Conservation (phyloP, 2,329 filamentous ascomycete species). For the Verticillium zaregamsianum region DNA sequence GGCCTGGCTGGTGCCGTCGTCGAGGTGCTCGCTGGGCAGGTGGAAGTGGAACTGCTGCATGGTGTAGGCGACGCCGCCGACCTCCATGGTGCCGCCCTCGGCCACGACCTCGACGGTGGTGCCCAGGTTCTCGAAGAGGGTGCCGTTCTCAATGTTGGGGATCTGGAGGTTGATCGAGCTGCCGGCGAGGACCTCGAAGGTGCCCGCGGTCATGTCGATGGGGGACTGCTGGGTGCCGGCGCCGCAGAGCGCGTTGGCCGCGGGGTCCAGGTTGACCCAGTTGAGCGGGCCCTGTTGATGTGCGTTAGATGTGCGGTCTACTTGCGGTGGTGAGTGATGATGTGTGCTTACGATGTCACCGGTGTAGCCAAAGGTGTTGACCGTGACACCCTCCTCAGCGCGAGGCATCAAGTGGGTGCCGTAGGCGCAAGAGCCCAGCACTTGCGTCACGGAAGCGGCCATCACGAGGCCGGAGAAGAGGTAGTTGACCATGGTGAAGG, state of each 20-base stretch:
- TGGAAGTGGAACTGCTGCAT: slow-evolving; percentile 48
- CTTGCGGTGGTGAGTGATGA: not conserved
- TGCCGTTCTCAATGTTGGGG: slow-evolving; percentile 34
- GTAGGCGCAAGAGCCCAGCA: slow-evolving; percentile 32
- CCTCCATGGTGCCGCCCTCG: slow-evolving; percentile 25
- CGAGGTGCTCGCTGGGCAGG: slow-evolving; percentile 43
- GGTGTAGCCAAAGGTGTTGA: slow-evolving; percentile 33
- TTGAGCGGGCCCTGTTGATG: slow-evolving; percentile 33
- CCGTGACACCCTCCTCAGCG: slow-evolving; percentile 24
- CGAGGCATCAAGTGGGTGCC: slow-evolving; percentile 31
- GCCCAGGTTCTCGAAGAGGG: slow-evolving; percentile 53
- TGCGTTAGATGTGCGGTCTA: not conserved
- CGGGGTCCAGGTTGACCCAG: slow-evolving; percentile 36
- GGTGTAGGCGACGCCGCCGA: slow-evolving; percentile 29
- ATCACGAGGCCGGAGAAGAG: slow-evolving; percentile 8
- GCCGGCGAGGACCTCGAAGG: slow-evolving; percentile 13
- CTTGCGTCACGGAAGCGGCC: slow-evolving; percentile 9
- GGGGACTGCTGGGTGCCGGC: slow-evolving; percentile 42
- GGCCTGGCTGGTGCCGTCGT: slow-evolving; percentile 38
- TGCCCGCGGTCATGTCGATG: slow-evolving; percentile 31
- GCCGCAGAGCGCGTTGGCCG: slow-evolving; percentile 34
- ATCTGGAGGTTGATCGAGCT: slow-evolving; percentile 19
- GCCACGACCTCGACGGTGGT: slow-evolving; percentile 53
- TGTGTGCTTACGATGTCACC: slow-evolving; percentile 25
- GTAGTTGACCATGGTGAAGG: slow-evolving; percentile 8